phyloP scores from a whole-genome alignment of 176 grass and related monocot species.

The Cocos nucifera region DNA sequence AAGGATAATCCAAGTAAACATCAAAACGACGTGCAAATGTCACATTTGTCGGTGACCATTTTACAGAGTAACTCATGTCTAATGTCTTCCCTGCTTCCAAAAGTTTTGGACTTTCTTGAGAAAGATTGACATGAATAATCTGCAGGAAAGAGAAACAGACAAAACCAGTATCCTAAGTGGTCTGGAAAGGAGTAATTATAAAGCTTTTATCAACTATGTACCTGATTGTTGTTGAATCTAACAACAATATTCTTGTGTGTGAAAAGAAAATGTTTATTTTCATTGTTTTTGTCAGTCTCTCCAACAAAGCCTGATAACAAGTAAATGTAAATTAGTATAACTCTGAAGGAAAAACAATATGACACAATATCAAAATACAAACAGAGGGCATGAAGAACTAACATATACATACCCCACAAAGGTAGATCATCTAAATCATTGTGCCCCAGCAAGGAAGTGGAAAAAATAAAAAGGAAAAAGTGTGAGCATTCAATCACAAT shows the following conservation, averaged over 20 bases:
- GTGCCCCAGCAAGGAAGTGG: not conserved
- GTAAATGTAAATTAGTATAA: conserved; percentile 18
- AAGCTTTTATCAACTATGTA: conserved; percentile 18
- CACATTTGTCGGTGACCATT: conserved; percentile 83
- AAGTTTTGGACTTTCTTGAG: conserved; percentile 86
- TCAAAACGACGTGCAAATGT: conserved; percentile 84
- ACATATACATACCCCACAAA: conserved; percentile 67
- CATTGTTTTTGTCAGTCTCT: conserved; percentile 69
- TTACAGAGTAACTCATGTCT: conserved; percentile 91
- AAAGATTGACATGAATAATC: conserved; percentile 96
- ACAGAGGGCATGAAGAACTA: conserved; percentile 9
- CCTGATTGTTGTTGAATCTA: conserved; percentile 78
- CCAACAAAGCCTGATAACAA: conserved; percentile 68
- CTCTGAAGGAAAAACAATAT: not conserved
- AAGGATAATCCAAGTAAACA: conserved; percentile 96
- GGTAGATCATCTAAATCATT: conserved; percentile 81
- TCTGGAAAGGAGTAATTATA: conserved; percentile 2
- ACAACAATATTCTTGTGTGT: conserved; percentile 86
- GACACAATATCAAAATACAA: conserved; percentile 14
- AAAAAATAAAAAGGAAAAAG: conserved; percentile 7
- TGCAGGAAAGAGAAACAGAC: conserved; percentile 21
- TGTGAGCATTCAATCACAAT: conserved; percentile 2
- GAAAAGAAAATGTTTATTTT: conserved; percentile 77
- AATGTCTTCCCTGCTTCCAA: conserved; percentile 87
- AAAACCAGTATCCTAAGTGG: conserved; percentile 5